Evolutionary conservation across 345 rosid genomes (phyloP).

Genomic region (Salix koriyanagi): DNA sequence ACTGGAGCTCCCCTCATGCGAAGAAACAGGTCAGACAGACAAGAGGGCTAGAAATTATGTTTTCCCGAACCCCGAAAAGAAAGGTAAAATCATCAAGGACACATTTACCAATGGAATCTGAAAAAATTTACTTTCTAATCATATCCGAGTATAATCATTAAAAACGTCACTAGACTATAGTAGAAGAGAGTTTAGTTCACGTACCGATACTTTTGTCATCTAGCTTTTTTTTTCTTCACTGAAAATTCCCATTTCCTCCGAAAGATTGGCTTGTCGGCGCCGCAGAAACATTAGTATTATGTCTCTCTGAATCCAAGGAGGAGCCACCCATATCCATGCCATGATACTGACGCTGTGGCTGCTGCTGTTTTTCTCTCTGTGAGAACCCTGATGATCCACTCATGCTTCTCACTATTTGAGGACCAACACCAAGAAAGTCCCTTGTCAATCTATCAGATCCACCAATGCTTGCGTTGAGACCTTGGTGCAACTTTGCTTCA

Average conservation of each 20-base stretch:
- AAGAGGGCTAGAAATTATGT: too few relatives aligned
- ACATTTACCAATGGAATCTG: constrained; percentile 16
- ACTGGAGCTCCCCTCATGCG: constrained; percentile 31
- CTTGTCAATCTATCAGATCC: constrained; percentile 62
- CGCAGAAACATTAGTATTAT: constrained; percentile 9
- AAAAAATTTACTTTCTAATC: constrained; percentile 7
- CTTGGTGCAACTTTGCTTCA: constrained; percentile 27
- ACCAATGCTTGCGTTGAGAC: constrained; percentile 30
- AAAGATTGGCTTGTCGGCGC: constrained; percentile 22
- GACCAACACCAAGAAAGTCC: constrained; percentile 77
- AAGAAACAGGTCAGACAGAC: constrained; percentile 45
- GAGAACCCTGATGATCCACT: constrained; percentile 19
- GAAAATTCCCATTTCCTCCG: constrained; percentile 21
- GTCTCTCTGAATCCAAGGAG: constrained; percentile 29
- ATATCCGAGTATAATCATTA: constrained; percentile 1
- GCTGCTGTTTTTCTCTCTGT: constrained; percentile 19
- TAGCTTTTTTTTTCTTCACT: constrained; percentile 7
- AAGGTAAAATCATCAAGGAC: neutral
- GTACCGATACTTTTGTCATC: neutral
- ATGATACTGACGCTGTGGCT: constrained; percentile 12
- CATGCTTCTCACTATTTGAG: constrained; percentile 42
- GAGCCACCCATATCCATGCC: constrained; percentile 12
- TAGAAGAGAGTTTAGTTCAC: neutral
- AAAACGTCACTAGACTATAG: neutral
- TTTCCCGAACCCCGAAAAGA: neutral